These are phyloP conservation scores for Apiospora koreana DNA, from an alignment of 2,329 filamentous ascomycete species.

Conservation along the genomic window DNA sequence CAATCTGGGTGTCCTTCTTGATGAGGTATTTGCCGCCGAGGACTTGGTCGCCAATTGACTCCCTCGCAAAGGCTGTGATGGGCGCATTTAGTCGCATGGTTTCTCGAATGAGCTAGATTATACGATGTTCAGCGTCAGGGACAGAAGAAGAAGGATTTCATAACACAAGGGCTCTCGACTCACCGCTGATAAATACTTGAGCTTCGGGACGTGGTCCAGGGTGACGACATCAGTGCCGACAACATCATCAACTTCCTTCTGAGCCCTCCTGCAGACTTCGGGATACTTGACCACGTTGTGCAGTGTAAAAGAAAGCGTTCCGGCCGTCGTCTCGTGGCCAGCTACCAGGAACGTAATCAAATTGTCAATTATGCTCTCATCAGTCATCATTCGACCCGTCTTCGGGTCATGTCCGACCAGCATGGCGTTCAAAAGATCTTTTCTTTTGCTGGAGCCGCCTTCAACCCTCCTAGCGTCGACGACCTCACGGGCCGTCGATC, in stretches of 20 bases:
- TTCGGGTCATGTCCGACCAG: conserved; percentile 66
- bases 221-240: conserved; percentile 46
- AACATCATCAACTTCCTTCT: conserved; percentile 53
- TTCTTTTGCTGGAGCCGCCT: conserved; percentile 43
- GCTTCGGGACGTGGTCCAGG: conserved; percentile 47
- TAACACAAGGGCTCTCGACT: background rate
- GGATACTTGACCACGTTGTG: conserved; percentile 54
- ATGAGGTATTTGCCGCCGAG: conserved; percentile 57
- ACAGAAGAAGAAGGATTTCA: background rate
- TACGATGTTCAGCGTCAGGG: background rate
- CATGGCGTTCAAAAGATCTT: conserved; percentile 72
- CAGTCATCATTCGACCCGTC: conserved; percentile 63
- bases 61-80: conserved; percentile 48
- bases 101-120: conserved; percentile 43
- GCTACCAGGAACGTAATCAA: conserved; percentile 50
- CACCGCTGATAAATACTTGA: conserved; percentile 53
- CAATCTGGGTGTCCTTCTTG: conserved; percentile 43
- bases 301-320: conserved; percentile 49
- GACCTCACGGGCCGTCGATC: conserved; percentile 45
- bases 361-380: conserved; percentile 66
- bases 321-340: conserved; percentile 57
- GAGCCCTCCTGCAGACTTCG: conserved; percentile 45
- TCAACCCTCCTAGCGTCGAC: conserved; percentile 46
- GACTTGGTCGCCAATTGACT: conserved; percentile 42
- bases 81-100: conserved; percentile 52